Evolutionary conservation across 1,139 yeast genomes (phyloP).

Genomic region (Sugiyamaella xylanicola): DNA sequence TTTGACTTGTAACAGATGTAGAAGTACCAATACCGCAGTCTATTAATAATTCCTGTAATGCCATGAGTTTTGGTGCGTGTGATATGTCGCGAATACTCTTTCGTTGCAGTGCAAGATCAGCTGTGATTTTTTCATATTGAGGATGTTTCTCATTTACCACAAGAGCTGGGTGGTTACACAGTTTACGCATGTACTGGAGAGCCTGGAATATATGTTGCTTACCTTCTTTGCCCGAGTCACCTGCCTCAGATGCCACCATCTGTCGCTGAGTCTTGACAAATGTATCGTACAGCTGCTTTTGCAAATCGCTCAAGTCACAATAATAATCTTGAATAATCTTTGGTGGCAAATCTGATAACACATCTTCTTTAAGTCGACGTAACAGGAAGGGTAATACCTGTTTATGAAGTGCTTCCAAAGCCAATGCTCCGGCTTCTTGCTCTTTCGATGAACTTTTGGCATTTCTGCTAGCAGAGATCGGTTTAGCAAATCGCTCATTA

Average conservation of each 20-base stretch:
- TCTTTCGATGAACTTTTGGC: constrained; percentile 91
- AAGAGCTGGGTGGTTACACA: constrained; percentile 95
- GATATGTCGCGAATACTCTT: constrained; percentile 68
- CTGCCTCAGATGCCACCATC: constrained; percentile 63
- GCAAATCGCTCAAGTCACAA: constrained; percentile 91
- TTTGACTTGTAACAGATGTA: constrained; percentile 30
- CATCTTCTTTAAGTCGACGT: constrained; percentile 95
- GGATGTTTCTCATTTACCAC: constrained; percentile 89
- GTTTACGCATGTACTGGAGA: constrained; percentile 92
- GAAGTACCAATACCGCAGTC: constrained; percentile 93
- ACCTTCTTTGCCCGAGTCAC: constrained; percentile 50
- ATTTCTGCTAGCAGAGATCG: constrained; percentile 91
- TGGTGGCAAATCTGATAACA: constrained; percentile 93
- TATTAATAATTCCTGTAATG: constrained; percentile 73
- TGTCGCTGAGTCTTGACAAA: constrained; percentile 87
- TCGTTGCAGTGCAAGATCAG: constrained; percentile 59
- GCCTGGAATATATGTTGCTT: constrained; percentile 98
- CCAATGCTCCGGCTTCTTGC: constrained; percentile 96
- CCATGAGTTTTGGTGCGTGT: constrained; percentile 88
- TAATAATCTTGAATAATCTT: constrained; percentile 97
- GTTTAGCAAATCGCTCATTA: constrained; percentile 94
- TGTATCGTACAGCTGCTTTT: constrained; percentile 82
- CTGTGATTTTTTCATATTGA: constrained; percentile 65
- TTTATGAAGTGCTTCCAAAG: constrained; percentile 92
- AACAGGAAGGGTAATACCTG: constrained; percentile 96